Base-by-base conservation (phyloP, 2,329 filamentous ascomycete species). In the Ceratocystis harringtonii region DNA sequence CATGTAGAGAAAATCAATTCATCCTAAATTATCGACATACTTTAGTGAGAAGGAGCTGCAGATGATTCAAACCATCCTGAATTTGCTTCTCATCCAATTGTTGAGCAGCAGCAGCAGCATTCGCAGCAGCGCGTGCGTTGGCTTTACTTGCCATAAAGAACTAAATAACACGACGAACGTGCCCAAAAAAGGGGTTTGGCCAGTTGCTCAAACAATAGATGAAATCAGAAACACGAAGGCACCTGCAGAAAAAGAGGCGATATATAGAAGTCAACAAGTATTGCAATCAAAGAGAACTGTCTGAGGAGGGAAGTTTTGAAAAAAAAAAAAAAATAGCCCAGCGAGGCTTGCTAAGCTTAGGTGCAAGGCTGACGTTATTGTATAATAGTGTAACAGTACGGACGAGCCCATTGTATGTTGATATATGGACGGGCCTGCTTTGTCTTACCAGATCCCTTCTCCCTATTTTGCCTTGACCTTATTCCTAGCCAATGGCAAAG, bases 61-160 rank as follows among this genome's bases (percentile, higher is more conserved):
- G 62, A 45, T 67, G 65, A 36, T 67, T 67, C 50, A 67, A 45
- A 28, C 65, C 65, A 64, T 67, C 65, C 62, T 64, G 65, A 22
- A 67, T 41, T 48, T 62, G 62, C 57, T 67, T 61, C 41, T 67
- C 65, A 50, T 65, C 65, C 57, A 62, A 65, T 48, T 65, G 65
- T 17, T 58, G 32, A 25, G 65, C 45, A 4, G 60, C 60, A 25
- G 60, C 36, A 36, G 55, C 55, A 57, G 28, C 55, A 57, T 48
- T 65, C 22, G 65, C 65, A 48, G 65, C 61, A 63, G 48, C 65
- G 65, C 65, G 65, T 66, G 61, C 61, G 65, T 62, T 67, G 32
- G 62, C 62, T 44, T 65, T 67, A 48, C 57, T 48, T 62, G 65
- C 64, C 65, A 67, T 67, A 32, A 48, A 43, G n/a, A 22, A n/a